Conservation (phyloP, 1,284 basidiomycete species). For the Ceratobasidium sp. region DNA sequence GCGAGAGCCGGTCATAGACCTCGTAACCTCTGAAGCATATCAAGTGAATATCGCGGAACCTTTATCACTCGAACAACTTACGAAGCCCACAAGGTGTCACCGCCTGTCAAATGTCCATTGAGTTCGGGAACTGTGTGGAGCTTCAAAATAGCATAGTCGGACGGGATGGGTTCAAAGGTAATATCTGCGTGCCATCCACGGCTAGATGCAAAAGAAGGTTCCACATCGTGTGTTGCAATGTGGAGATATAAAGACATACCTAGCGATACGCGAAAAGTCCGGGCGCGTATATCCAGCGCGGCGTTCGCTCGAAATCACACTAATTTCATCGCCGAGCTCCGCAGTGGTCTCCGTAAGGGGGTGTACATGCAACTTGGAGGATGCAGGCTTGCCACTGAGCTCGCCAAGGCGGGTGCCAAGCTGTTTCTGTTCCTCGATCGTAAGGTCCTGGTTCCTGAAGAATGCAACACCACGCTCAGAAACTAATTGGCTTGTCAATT, state of each 20-base stretch:
- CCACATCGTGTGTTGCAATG: neutral
- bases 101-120: conserved; percentile 51
- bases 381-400: conserved; percentile 66
- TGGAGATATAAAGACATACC: conserved; percentile 6
- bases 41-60: neutral
- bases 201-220: conserved; percentile 54
- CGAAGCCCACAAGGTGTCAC: conserved; percentile 59
- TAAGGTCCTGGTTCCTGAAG: conserved; percentile 68
- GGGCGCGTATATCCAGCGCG: conserved; percentile 48
- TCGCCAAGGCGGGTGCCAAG: conserved; percentile 65
- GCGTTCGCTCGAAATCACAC: conserved; percentile 61
- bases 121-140: conserved; percentile 65
- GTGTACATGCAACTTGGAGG: conserved; percentile 70
- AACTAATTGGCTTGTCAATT: conserved; percentile 53
- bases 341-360: conserved; percentile 67
- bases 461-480: conserved; percentile 78
- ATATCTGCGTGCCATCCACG: conserved; percentile 71
- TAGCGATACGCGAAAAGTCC: conserved; percentile 17
- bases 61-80: conserved; percentile 10
- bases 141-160: conserved; percentile 72
- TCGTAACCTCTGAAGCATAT: conserved; percentile 62
- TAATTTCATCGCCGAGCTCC: conserved; percentile 63
- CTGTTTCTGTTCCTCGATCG: conserved; percentile 59
- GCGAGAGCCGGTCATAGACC: conserved; percentile 71
- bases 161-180: conserved; percentile 74